Base-by-base conservation (phyloP, 331 rosid species). In the Acacia pycnantha region DNA sequence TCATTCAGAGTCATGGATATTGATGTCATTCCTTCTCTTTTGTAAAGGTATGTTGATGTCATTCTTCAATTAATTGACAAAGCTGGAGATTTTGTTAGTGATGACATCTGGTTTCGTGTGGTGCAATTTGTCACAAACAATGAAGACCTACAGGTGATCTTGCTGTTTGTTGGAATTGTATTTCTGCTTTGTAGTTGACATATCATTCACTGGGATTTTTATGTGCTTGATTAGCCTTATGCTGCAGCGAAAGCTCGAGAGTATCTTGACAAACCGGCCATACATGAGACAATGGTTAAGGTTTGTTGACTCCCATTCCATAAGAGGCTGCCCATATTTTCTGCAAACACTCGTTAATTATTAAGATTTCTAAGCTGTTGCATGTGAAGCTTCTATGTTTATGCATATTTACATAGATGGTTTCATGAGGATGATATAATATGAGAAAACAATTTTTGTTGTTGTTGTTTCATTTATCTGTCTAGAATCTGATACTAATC, bases 271-370 rank as follows among this genome's bases (percentile, higher is more conserved):
- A 96, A 96, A 87, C 95, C 98, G 46, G 99, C 98, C 61, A 90
- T 96, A 89, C 99, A 96, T 65, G 99, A 96, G 90, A 96, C 99
- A 54, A 96, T 96, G 99, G 99, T 96, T 80, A 96, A 96, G 99
- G 99, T 96, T 77, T 66, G 94, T 90, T 86, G 11, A 51, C 46
- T 69, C 3, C 50, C 70, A 44, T 79, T 76, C 61, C 65, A 47
- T 47, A 79, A 72, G 69, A 6, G 18, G 68, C 61, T 79, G 76
- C 54, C 59, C 43, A 27, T 33, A 46, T 70, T 76, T 29, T 73
- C 58, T 65, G 74, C 64, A 58, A 44, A 65, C 77, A 51, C 64
- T 27, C 72, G 11, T 54, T 69, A 43, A 71, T 43, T 6, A 78
- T 43, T 46, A 48, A 74, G 76, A n/a, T 43, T 84, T 84, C 29